A percentile compares a stretch with the other conserved stretches of the same genome.
phyloP scores from a whole-genome alignment of 768 basidiomycete genomes.

The Suillus subalutaceus region DNA sequence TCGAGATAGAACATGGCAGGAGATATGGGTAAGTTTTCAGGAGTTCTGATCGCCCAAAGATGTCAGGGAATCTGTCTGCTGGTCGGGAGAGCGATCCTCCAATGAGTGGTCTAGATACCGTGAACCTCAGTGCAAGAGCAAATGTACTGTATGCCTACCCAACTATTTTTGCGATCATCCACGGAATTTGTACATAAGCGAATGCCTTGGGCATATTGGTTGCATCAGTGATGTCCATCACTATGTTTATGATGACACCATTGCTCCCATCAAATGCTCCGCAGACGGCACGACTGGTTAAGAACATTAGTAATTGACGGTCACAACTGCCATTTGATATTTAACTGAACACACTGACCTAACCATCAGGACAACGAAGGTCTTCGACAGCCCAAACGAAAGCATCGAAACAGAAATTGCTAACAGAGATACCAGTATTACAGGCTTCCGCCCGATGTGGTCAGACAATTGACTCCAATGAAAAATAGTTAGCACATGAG shows the following conservation, averaged over 20 bases:
- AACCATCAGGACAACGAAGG: constrained; percentile 45
- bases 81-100: constrained; percentile 69
- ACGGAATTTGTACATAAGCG: constrained; percentile 56
- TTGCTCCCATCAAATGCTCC: constrained; percentile 57
- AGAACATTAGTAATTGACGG: background rate
- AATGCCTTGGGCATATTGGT: constrained; percentile 45
- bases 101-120: constrained; percentile 55
- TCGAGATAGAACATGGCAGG: constrained; percentile 66
- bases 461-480: constrained; percentile 56
- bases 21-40: constrained; percentile 74
- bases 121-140: background rate
- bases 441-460: constrained; percentile 49
- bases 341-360: constrained; percentile 30
- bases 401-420: constrained; percentile 50
- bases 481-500: constrained; percentile 48
- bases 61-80: constrained; percentile 61
- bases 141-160: constrained; percentile 39
- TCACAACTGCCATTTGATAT: background rate
- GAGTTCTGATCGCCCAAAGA: constrained; percentile 60
- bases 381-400: constrained; percentile 49
- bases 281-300: constrained; percentile 43
- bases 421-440: constrained; percentile 46
- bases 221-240: constrained; percentile 42
- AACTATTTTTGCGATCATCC: constrained; percentile 41
- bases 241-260: constrained; percentile 49